Evolutionary conservation across 139 green algal genomes (phyloP).

Genomic region (Spirogloea muscicola): DNA sequence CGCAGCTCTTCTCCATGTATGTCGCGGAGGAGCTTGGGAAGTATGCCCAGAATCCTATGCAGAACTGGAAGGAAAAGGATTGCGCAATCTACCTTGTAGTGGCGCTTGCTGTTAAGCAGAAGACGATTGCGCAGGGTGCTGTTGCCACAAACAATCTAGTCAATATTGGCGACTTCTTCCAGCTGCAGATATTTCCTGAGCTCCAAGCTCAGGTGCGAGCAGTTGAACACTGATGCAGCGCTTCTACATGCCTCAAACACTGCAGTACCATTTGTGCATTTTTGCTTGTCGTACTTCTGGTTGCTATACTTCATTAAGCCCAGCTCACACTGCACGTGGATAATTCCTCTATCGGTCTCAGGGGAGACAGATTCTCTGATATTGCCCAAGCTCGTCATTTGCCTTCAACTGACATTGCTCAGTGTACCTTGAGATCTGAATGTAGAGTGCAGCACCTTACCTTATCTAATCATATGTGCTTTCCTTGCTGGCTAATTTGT

Average conservation of each 20-base stretch:
- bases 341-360: too few relatives aligned
- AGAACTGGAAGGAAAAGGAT: slow-evolving; percentile 89
- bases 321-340: too few relatives aligned
- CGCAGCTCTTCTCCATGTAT: slow-evolving; percentile 79
- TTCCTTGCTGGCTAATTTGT: background rate
- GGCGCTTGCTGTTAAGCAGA: slow-evolving; percentile 79
- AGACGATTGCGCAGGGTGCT: slow-evolving; percentile 76
- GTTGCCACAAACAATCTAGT: slow-evolving; percentile 86
- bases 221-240: too few relatives aligned
- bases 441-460: too few relatives aligned
- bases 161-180: slow-evolving; percentile 85
- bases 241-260: too few relatives aligned
- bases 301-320: too few relatives aligned
- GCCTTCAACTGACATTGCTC: too few relatives aligned
- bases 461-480: background rate
- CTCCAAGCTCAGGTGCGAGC: slow-evolving; percentile 52
- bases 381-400: too few relatives aligned
- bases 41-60: slow-evolving; percentile 58
- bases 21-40: slow-evolving; percentile 67
- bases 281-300: too few relatives aligned
- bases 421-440: too few relatives aligned
- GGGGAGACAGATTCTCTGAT: too few relatives aligned
- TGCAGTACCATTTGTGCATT: too few relatives aligned
- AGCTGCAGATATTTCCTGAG: slow-evolving; percentile 76
- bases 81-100: slow-evolving; percentile 91